phyloP scores from a whole-genome alignment of 345 rosid species.

The Carallia brachiata region DNA sequence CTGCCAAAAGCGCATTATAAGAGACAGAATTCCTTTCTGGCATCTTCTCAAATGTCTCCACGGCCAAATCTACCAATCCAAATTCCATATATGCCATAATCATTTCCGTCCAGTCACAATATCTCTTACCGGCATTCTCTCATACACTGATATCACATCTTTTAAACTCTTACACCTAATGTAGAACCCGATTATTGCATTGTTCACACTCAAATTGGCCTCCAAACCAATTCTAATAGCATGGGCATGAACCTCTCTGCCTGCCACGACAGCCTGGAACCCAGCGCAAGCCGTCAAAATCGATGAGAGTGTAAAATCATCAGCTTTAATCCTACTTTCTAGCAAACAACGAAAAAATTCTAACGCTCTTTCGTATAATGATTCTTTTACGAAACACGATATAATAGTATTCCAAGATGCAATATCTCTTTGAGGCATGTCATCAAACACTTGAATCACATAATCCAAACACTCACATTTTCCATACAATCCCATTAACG shows the following conservation, averaged over 20 bases:
- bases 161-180: slow-evolving; percentile 40
- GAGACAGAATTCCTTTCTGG: slow-evolving; percentile 60
- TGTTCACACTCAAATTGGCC: slow-evolving; percentile 53
- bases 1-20: slow-evolving; percentile 66
- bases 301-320: slow-evolving; percentile 57
- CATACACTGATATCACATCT: slow-evolving; percentile 47
- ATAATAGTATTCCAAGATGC: slow-evolving; percentile 73
- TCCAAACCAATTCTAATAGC: slow-evolving; percentile 57
- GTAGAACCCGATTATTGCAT: slow-evolving; percentile 69
- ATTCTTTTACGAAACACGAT: slow-evolving; percentile 53
- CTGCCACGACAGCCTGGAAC: slow-evolving; percentile 36
- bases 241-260: slow-evolving; percentile 64
- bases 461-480: slow-evolving; percentile 37
- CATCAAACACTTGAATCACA: slow-evolving; percentile 58
- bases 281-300: slow-evolving; percentile 62
- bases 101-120: slow-evolving; percentile 67
- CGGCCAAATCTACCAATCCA: slow-evolving; percentile 59
- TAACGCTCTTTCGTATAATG: slow-evolving; percentile 39
- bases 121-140: slow-evolving; percentile 54
- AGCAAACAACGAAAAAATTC: slow-evolving; percentile 44
- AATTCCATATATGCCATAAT: slow-evolving; percentile 62
- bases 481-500: slow-evolving; percentile 62
- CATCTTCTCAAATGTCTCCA: slow-evolving; percentile 56
- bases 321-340: slow-evolving; percentile 38
- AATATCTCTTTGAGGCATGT: slow-evolving; percentile 58